Evolutionary conservation across 768 basidiomycete genomes (phyloP).

Genomic region (Tephrocybe sp.): DNA sequence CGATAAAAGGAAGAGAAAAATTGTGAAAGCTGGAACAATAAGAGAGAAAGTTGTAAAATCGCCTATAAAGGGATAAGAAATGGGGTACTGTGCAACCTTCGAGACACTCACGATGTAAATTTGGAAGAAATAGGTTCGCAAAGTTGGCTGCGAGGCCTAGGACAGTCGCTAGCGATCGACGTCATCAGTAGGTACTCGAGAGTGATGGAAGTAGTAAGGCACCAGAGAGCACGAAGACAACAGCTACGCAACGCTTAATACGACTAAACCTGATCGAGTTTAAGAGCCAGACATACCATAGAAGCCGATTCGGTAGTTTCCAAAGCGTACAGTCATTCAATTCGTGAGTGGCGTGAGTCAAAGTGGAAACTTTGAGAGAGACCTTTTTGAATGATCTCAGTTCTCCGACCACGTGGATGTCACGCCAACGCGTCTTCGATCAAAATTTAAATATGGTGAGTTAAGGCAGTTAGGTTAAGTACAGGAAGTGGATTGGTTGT

Average conservation of each 20-base stretch:
- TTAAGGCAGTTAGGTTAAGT: too few species aligned
- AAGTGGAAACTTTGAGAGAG: background rate
- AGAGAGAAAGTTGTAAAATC: constrained; percentile 73
- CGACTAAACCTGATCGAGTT: background rate
- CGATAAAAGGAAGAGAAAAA: constrained; percentile 60
- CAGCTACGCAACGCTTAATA: constrained; percentile 26
- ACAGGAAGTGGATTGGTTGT: background rate
- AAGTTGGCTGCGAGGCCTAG: constrained; percentile 71
- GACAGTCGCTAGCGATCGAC: constrained; percentile 38
- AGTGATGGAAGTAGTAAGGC: constrained; percentile 1
- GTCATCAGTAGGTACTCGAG: constrained; percentile 5
- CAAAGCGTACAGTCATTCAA: constrained; percentile 61
- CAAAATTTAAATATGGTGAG: background rate
- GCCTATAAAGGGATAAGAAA: constrained; percentile 31
- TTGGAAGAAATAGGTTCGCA: constrained; percentile 63
- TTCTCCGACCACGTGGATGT: constrained; percentile 1
- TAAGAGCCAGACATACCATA: constrained; percentile 39
- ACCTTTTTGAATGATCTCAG: background rate
- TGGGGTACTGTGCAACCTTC: constrained; percentile 4
- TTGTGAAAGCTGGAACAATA: constrained; percentile 61
- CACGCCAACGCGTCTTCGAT: background rate
- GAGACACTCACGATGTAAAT: constrained; percentile 51
- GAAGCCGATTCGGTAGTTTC: constrained; percentile 48
- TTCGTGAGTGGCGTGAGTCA: constrained; percentile 8
- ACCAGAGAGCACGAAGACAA: constrained; percentile 45